These are phyloP conservation scores for Pseudogymnoascus sp. DNA, from an alignment of 2,329 filamentous ascomycete genomes.

Conservation along the genomic window DNA sequence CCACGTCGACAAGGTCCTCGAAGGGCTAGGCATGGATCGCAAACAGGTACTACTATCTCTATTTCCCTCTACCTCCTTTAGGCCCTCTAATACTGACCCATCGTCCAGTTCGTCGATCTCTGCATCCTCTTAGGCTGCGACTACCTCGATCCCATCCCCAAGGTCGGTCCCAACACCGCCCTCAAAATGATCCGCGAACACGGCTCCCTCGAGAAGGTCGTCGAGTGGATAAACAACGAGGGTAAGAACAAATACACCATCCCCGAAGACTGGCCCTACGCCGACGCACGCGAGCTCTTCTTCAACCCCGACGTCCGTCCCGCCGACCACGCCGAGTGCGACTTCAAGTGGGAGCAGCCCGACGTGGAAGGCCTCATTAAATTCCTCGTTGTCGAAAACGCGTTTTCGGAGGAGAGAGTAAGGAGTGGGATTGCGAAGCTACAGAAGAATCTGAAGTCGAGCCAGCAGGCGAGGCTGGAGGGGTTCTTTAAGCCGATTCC, in stretches of 20 bases:
- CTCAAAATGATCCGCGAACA: slow-evolving; percentile 92
- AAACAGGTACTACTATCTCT: slow-evolving; percentile 55
- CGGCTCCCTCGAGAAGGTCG: slow-evolving; percentile 77
- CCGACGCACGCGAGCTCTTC: slow-evolving; percentile 87
- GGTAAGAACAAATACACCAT: slow-evolving; percentile 74
- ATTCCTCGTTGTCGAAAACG: slow-evolving; percentile 89
- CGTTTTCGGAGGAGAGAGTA: slow-evolving; percentile 93
- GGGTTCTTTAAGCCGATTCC: slow-evolving; percentile 95
- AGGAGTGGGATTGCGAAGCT: slow-evolving; percentile 70
- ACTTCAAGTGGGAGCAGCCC: slow-evolving; percentile 96
- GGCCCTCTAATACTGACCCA: not conserved
- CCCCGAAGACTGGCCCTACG: slow-evolving; percentile 94
- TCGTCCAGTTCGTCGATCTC: slow-evolving; percentile 79
- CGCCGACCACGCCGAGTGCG: slow-evolving; percentile 79
- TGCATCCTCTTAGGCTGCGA: slow-evolving; percentile 97
- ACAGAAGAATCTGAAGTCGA: slow-evolving; percentile 83
- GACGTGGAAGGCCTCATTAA: slow-evolving; percentile 85
- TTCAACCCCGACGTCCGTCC: slow-evolving; percentile 80
- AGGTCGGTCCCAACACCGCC: slow-evolving; percentile 85
- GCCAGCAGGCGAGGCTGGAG: slow-evolving; percentile 85
- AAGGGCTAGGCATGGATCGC: slow-evolving; percentile 81
- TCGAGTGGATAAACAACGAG: slow-evolving; percentile 72
- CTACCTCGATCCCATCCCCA: slow-evolving; percentile 93
- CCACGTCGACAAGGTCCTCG: slow-evolving; percentile 75
- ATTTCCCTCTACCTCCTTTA: not conserved